Percentiles rank a stretch among this genome's conserved stretches.
Evolutionary conservation across 164 flowering plant species (phyloP).

Genomic region (Amborella trichopoda): DNA sequence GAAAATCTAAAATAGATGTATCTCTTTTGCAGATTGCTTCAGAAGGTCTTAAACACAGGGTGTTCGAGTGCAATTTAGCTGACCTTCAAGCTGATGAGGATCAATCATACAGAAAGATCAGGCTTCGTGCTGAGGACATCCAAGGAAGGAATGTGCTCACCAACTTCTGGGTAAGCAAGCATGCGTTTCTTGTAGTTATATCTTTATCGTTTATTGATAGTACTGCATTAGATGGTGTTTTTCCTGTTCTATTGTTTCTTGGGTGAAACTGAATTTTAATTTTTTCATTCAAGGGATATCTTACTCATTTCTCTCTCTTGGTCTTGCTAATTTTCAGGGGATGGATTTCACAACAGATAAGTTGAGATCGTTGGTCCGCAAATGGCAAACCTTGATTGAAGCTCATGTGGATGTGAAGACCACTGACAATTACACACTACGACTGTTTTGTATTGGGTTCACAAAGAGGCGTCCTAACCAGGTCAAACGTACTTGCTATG

Average conservation of each 20-base stretch:
- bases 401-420: slow-evolving; percentile 33
- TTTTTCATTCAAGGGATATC: no score
- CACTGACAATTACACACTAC: slow-evolving; percentile 18
- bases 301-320: no score
- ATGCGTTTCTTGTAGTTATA: no score
- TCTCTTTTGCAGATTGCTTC: slow-evolving; percentile 24
- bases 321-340: slow-evolving; percentile 11
- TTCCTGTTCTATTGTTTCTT: no score
- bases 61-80: slow-evolving; percentile 24
- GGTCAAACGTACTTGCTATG: slow-evolving; percentile 26
- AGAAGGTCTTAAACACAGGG: slow-evolving; percentile 28
- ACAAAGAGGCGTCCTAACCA: slow-evolving; percentile 30
- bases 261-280: no score
- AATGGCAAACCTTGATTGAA: slow-evolving; percentile 37
- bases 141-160: slow-evolving; percentile 32
- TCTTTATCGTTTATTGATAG: no score
- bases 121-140: slow-evolving; percentile 26
- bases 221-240: no score
- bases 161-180: slow-evolving; percentile 28
- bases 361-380: slow-evolving; percentile 26
- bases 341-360: slow-evolving; percentile 33
- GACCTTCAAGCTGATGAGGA: slow-evolving; percentile 30
- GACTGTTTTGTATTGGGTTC: slow-evolving; percentile 30
- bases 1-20: no score
- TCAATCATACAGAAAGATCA: slow-evolving; percentile 26